A percentile compares a stretch with the other conserved stretches of the same genome.
phyloP scores from a whole-genome alignment of 1,284 basidiomycete genomes.

The Ustilago cynodontis region DNA sequence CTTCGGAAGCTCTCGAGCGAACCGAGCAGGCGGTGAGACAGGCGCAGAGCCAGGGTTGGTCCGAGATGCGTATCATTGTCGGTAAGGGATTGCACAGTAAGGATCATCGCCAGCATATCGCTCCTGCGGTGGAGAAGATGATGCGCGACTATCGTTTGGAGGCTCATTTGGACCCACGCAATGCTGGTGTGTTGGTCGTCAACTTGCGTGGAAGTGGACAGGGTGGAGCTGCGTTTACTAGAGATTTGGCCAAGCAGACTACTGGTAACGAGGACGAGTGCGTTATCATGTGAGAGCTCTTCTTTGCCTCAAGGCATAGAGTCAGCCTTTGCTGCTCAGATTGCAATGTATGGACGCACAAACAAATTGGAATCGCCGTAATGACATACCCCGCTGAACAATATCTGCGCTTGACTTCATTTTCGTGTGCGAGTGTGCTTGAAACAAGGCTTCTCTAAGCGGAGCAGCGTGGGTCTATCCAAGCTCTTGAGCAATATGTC shows the following conservation, averaged over 20 bases:
- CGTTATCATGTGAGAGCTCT: conserved; percentile 35
- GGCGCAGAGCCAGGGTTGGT: conserved; percentile 78
- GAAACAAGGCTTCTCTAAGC: no score
- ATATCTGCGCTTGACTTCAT: background rate
- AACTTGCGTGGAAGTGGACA: conserved; percentile 75
- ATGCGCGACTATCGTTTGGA: conserved; percentile 84
- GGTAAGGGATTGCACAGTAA: conserved; percentile 86
- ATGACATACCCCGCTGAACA: conserved; percentile 12
- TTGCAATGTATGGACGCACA: no score
- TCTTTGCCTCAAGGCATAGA: no score
- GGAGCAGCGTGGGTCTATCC: no score
- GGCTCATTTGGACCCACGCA: conserved; percentile 83
- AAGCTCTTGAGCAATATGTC: no score
- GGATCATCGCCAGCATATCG: conserved; percentile 85
- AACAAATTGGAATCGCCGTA: background rate
- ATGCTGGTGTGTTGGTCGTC: conserved; percentile 87
- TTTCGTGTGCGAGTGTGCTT: background rate
- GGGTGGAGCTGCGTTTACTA: conserved; percentile 59
- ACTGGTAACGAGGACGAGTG: conserved; percentile 63
- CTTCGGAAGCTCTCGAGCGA: conserved; percentile 78
- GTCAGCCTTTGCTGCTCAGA: no score
- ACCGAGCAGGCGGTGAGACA: conserved; percentile 76
- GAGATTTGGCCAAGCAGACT: conserved; percentile 61
- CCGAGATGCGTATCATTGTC: conserved; percentile 86
- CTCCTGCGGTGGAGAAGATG: conserved; percentile 89